Conservation (phyloP, 768 basidiomycete species). For the Cantharellus anzutake region DNA sequence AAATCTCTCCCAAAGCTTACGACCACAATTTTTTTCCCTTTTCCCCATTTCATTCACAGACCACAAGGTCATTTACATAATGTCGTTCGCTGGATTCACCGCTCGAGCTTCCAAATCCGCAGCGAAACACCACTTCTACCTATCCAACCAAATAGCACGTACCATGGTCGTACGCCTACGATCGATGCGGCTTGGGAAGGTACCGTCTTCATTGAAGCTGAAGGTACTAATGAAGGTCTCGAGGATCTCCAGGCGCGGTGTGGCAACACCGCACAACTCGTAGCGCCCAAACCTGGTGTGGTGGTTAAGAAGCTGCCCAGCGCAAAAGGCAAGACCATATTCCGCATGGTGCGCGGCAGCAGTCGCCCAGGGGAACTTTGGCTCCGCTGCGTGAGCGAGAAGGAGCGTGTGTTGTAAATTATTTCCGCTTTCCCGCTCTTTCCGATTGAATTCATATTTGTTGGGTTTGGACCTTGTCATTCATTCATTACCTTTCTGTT, state of each 20-base stretch:
- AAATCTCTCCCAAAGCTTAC: not conserved
- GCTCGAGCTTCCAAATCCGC: conserved; percentile 53
- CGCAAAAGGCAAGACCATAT: conserved; percentile 26
- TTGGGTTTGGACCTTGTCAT: too few relatives aligned
- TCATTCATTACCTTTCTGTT: too few relatives aligned
- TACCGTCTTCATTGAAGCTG: conserved; percentile 63
- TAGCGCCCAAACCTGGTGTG: conserved; percentile 10
- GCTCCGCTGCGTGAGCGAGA: conserved; percentile 44
- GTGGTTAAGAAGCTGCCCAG: not conserved
- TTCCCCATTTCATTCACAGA: conserved; percentile 18
- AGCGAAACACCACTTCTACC: conserved; percentile 19
- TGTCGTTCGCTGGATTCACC: conserved; percentile 72
- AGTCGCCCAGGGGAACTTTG: conserved; percentile 62
- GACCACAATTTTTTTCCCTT: not conserved
- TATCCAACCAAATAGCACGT: not conserved
- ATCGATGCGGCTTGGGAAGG: conserved; percentile 75
- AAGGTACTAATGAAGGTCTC: conserved; percentile 73
- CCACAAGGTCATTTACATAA: conserved; percentile 63
- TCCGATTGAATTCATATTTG: too few relatives aligned
- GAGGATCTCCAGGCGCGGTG: conserved; percentile 61
- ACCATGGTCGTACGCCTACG: conserved; percentile 23
- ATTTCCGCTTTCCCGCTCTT: too few relatives aligned
- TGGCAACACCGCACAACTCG: conserved; percentile 46
- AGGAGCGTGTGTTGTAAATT: conserved; percentile 22
- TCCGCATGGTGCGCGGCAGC: conserved; percentile 52